Conservation (phyloP, 257 asterid genomes). For the Henckelia pumila region DNA sequence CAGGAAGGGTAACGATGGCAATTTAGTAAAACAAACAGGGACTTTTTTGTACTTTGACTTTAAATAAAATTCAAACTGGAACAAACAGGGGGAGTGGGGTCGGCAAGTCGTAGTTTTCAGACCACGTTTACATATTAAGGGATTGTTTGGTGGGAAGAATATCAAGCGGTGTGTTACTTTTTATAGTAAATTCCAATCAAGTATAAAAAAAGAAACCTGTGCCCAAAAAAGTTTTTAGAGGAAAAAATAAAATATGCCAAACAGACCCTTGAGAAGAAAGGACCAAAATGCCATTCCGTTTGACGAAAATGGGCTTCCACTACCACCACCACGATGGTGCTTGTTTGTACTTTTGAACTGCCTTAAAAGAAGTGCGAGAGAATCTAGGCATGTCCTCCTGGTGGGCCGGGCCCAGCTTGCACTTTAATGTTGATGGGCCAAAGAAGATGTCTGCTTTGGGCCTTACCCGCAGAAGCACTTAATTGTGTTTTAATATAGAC, state of each 20-base stretch:
- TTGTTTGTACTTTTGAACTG: constrained; percentile 24
- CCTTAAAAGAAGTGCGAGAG: constrained; percentile 39
- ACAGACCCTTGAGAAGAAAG: constrained; percentile 3
- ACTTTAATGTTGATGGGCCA: constrained; percentile 8
- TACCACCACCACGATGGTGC: constrained; percentile 19
- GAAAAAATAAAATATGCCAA: not conserved
- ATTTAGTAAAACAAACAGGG: not conserved
- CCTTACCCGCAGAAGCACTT: too few species aligned
- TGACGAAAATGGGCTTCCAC: constrained; percentile 40
- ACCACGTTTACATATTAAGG: too few species aligned
- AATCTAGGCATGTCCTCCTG: constrained; percentile 18
- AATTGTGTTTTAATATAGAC: too few species aligned
- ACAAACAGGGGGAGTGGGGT: too few species aligned
- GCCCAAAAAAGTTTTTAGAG: not conserved
- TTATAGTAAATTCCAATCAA: constrained; percentile 8
- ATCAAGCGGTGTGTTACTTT: constrained; percentile 13
- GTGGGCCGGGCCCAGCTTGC: constrained; percentile 17
- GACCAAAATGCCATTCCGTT: constrained; percentile 34
- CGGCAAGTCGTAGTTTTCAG: too few species aligned
- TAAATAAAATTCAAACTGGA: not conserved
- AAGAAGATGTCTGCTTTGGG: not conserved
- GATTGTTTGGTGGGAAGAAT: constrained; percentile 34
- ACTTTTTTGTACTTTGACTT: not conserved
- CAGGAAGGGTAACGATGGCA: not conserved
- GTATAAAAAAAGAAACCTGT: not conserved